Percentiles rank a stretch among this genome's conserved stretches.
phyloP scores from a whole-genome alignment of 805 yeast species.

The Wickerhamiella hasegawae region DNA sequence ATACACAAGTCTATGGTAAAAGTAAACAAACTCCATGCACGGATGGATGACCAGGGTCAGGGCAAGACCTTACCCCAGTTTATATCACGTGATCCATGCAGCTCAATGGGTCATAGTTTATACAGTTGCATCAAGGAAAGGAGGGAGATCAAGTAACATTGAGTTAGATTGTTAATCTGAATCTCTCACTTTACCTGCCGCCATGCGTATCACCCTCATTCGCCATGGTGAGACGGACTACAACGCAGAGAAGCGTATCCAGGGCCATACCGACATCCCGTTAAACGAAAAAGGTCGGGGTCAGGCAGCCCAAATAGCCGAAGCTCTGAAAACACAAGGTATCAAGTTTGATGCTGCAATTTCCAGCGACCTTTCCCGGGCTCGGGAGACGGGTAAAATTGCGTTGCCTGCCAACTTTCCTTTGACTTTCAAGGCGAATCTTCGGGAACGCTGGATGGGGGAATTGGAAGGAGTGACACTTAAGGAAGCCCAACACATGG shows the following conservation, averaged over 20 bases:
- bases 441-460: constrained; percentile 16
- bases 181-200: no score
- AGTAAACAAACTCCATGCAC: no score
- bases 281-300: constrained; percentile 12
- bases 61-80: no score
- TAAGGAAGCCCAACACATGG: constrained; percentile 3
- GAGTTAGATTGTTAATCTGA: no score
- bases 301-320: constrained; percentile 12
- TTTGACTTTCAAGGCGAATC: not conserved
- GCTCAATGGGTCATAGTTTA: no score
- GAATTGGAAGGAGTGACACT: constrained; percentile 11
- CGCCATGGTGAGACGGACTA: constrained; percentile 16
- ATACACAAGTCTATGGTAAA: no score
- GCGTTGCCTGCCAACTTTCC: constrained; percentile 5
- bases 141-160: no score
- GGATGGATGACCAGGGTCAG: no score
- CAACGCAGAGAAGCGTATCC: constrained; percentile 12
- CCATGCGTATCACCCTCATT: constrained; percentile 10
- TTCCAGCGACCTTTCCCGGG: constrained; percentile 14
- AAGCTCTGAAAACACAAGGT: constrained; percentile 2
- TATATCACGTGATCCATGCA: no score
- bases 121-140: no score
- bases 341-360: constrained; percentile 9
- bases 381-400: constrained; percentile 12
- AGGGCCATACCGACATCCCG: constrained; percentile 13